These are phyloP conservation scores for Hemileia vastatrix DNA, from an alignment of 1,284 basidiomycete species.

Conservation along the genomic window DNA sequence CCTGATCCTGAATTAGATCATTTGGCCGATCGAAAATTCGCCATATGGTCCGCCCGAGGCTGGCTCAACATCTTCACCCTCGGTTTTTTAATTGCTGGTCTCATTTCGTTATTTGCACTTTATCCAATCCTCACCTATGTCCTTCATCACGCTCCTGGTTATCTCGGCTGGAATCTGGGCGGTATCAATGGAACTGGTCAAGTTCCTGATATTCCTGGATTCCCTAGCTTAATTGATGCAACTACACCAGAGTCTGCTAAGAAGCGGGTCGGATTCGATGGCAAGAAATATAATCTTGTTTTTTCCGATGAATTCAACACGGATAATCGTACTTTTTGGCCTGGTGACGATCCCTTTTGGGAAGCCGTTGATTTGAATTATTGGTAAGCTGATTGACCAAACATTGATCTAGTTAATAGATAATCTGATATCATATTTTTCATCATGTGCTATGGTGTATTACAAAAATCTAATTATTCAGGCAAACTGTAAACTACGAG, in stretches of 20 bases:
- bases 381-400: conserved; percentile 58
- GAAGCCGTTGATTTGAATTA: conserved; percentile 50
- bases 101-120: conserved; percentile 26
- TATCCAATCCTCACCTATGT: conserved; percentile 27
- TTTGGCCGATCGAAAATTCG: conserved; percentile 20
- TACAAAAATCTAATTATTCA: not conserved
- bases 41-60: conserved; percentile 29
- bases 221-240: conserved; percentile 52
- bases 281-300: conserved; percentile 51
- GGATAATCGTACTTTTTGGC: conserved; percentile 56
- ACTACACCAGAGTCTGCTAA: conserved; percentile 57
- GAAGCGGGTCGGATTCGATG: conserved; percentile 55
- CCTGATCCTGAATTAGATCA: conserved; percentile 21
- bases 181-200: conserved; percentile 44
- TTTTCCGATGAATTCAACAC: conserved; percentile 86
- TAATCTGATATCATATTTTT: not conserved
- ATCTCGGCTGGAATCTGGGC: conserved; percentile 16
- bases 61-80: conserved; percentile 34
- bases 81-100: conserved; percentile 42
- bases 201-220: conserved; percentile 45
- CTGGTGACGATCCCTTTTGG: conserved; percentile 54
- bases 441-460: conserved; percentile 68
- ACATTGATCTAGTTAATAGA: not conserved
- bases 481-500: conserved; percentile 30
- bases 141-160: conserved; percentile 28